Base-by-base conservation (phyloP, 441 rosid species). In the Gossypium gossypioides region DNA sequence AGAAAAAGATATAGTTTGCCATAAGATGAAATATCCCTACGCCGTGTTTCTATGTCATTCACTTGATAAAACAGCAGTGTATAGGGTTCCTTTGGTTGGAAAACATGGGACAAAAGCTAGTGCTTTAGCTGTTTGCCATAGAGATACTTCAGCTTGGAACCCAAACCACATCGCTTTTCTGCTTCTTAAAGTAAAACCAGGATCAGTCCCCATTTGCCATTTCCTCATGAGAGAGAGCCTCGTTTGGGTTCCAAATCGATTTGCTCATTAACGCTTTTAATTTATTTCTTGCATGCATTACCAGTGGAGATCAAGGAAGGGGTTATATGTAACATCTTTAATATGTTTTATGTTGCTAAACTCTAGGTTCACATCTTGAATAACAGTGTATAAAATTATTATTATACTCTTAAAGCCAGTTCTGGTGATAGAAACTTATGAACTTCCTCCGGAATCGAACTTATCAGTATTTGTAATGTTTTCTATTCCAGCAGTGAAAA, bases 141-240 rank as follows among this genome's bases (percentile, higher is more conserved):
- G 18, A 27, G 72, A 68, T 16, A 68, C 72, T 1, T 68, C 72
- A 4, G 40, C 60, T 68, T 68, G 72, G 72, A 68, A 12, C 60
- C 72, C 72, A 1, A 51, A 68, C 1, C 72, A 68, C 61, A 0
- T 52, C 13, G 25, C 72, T 2, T 68, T 68, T 50, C 46, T 29
- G 27, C 5, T 6, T 27, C 72, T 68, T 15, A 68, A 68, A 27
- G 61, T 68, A 8, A 29, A 68, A 44, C 72, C 72, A 1, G 72
- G 72, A 51, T 16, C 61, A 9, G 61, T 29, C 9, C 61, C 72
- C 0, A 16, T 68, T 51, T 52, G 72, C 27, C 61, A 68, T 15
- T 51, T 68, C 40, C 46, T 68, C 6, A 57, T 0, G n/a, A 52
- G 22, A 9, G 72, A 68, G 2, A 51, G 61, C 16, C 18, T 68